Base-by-base conservation (phyloP, 1,139 yeast genomes). In the Kodamaea sp. region DNA sequence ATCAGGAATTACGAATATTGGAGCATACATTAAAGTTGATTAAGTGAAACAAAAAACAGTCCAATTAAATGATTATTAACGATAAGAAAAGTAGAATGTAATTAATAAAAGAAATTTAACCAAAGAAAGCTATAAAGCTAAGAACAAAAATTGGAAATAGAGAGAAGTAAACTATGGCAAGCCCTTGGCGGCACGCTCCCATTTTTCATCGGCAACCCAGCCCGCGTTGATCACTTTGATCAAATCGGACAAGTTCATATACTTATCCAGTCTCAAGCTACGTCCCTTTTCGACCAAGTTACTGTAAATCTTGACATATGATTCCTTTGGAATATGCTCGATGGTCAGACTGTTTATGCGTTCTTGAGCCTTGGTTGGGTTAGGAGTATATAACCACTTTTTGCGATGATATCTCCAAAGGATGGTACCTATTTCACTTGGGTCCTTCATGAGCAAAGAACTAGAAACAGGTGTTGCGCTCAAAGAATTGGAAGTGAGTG, bases 171-270 rank as follows among this genome's bases (percentile, higher is more conserved):
- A 9, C 48, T 46, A 66, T 15, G 73, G 60, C 37, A 70, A 51
- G 1, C 79, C 79, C 36, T 57, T 62, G 6, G 76, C 77, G 7
- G 79, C 79, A 32, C 76, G 53, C 39, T 80, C 87, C 82, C 86
- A 83, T 50, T 73, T 74, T 43, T 74, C 81, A 20, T 75, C 77
- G 39, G 76, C 78, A 12, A 70, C 65, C 94, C 94, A 84, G 6
- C 90, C 92, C 5, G 78, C 73, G 50, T 83, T 75, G 28, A 84
- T 73, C 10, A 84, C 73, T 42, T 70, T 70, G 39, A 83, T 53
- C 33, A 80, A 73, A 53, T 84, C 90, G 41, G 61, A 62, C 47
- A 84, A 65, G 54, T 81, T 83, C 56, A 84, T 63, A 27, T 80
- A 77, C 50, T 67, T 74, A 29, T 58, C 64, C 1, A 48, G 34